Conservation (phyloP, 108 stramenopile genomes). For the Licmophora abbreviata region DNA sequence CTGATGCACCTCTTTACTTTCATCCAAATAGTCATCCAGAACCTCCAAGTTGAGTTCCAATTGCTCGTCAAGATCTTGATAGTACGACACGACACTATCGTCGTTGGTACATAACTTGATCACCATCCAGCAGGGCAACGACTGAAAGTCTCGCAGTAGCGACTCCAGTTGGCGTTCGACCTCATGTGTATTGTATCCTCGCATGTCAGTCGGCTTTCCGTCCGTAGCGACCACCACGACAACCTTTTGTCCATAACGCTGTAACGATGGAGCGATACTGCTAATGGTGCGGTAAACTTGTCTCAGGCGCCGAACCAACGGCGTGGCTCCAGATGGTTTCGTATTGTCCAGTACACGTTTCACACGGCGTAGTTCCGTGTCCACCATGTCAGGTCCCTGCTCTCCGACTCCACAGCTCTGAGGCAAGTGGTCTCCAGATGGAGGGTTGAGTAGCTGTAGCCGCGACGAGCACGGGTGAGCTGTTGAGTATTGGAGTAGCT, state of each 20-base stretch:
- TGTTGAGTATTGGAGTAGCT: constrained; percentile 22
- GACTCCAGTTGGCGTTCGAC: constrained; percentile 20
- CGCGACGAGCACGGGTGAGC: constrained; percentile 36
- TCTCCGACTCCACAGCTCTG: constrained; percentile 46
- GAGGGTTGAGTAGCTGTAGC: constrained; percentile 47
- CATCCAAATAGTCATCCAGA: constrained; percentile 61
- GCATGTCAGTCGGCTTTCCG: constrained; percentile 61
- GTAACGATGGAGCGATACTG: constrained; percentile 27
- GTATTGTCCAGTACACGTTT: constrained; percentile 18
- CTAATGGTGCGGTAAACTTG: constrained; percentile 29
- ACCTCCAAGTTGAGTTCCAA: constrained; percentile 61
- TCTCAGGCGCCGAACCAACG: constrained; percentile 41
- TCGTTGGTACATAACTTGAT: constrained; percentile 80
- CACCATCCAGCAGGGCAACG: constrained; percentile 69
- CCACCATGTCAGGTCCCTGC: constrained; percentile 15
- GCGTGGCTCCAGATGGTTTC: constrained; percentile 49
- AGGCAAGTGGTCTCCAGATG: constrained; percentile 20
- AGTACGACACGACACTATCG: constrained; percentile 38
- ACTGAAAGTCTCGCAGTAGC: constrained; percentile 39
- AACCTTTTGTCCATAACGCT: constrained; percentile 39
- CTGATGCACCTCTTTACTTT: constrained; percentile 56
- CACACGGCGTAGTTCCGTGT: constrained; percentile 22
- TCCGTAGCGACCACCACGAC: constrained; percentile 74
- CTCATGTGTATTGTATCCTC: constrained; percentile 14
- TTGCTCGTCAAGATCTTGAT: constrained; percentile 42